phyloP scores from a whole-genome alignment of 139 green algal genomes.

The Gonium pectorale region DNA sequence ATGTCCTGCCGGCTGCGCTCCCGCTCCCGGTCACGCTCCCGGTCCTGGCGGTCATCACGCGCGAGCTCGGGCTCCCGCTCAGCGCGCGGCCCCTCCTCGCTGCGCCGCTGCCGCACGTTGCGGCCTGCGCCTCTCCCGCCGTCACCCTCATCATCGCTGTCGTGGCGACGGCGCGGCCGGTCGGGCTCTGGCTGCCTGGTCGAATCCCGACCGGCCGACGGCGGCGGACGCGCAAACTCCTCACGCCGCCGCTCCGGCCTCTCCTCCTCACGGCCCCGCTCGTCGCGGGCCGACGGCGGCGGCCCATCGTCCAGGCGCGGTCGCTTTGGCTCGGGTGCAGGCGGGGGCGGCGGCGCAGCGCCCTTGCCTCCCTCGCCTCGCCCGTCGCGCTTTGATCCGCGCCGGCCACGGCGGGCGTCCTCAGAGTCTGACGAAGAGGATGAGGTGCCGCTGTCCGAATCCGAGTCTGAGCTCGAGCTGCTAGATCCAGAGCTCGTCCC shows the following conservation, averaged over 20 bases:
- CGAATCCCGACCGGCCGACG: background rate
- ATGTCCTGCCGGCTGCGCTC: background rate
- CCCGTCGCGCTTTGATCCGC: background rate
- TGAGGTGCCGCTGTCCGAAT: background rate
- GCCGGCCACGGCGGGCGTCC: background rate
- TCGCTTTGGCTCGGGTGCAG: slow-evolving; percentile 17
- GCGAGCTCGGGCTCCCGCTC: background rate
- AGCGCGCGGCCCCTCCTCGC: background rate
- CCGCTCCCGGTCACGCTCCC: background rate
- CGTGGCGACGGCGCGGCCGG: background rate
- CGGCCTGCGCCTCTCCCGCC: background rate
- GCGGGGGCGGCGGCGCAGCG: background rate
- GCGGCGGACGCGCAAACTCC: background rate
- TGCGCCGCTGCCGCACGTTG: slow-evolving; percentile 15
- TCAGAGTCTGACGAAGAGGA: slow-evolving; percentile 12
- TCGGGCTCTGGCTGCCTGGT: background rate
- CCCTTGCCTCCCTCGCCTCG: background rate
- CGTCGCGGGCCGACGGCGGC: background rate
- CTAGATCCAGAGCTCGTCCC: slow-evolving; percentile 2
- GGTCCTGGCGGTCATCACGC: background rate
- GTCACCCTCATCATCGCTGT: background rate
- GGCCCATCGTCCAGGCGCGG: background rate
- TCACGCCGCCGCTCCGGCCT: background rate
- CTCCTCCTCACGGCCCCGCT: background rate
- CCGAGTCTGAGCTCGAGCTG: slow-evolving; percentile 2